Evolutionary conservation across 345 rosid genomes (phyloP).

Genomic region (Pseudoturritis turrita): DNA sequence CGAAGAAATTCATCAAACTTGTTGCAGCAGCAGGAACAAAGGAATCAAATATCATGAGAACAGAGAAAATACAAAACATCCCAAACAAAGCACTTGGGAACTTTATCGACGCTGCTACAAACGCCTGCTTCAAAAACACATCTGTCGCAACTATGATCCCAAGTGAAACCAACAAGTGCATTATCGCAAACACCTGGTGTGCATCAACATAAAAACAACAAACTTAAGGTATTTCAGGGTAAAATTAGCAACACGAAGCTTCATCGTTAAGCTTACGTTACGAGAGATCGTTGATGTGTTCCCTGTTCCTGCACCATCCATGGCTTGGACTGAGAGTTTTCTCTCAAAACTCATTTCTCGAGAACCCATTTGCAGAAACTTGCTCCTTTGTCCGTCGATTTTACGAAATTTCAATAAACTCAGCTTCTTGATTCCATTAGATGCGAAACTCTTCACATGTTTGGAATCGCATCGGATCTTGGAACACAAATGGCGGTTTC

Average conservation of each 20-base stretch:
- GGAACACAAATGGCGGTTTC: conserved; percentile 10
- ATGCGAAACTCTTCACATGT: neutral
- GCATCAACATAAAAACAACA: neutral
- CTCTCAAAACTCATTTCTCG: conserved; percentile 26
- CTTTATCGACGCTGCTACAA: conserved; percentile 80
- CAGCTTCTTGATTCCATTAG: neutral
- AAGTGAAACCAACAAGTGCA: conserved; percentile 76
- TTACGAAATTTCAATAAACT: conserved; percentile 6
- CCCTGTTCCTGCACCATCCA: conserved; percentile 39
- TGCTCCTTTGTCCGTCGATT: conserved; percentile 12
- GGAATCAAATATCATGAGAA: conserved; percentile 57
- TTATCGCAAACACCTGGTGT: conserved; percentile 50
- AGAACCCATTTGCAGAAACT: conserved; percentile 44
- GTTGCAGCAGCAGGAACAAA: conserved; percentile 67
- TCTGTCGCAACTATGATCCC: conserved; percentile 81
- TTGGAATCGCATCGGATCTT: neutral
- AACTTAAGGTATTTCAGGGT: too few species aligned
- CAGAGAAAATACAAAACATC: conserved; percentile 92
- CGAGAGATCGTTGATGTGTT: conserved; percentile 45
- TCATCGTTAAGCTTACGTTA: conserved; percentile 28
- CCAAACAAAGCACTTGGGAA: conserved; percentile 96
- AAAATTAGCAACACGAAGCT: neutral
- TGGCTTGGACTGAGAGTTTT: conserved; percentile 34
- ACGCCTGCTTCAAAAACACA: conserved; percentile 62
- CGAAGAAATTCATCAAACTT: conserved; percentile 65